Evolutionary conservation across 768 basidiomycete species (phyloP).

Genomic region (Brasilioporus rufonigricans): DNA sequence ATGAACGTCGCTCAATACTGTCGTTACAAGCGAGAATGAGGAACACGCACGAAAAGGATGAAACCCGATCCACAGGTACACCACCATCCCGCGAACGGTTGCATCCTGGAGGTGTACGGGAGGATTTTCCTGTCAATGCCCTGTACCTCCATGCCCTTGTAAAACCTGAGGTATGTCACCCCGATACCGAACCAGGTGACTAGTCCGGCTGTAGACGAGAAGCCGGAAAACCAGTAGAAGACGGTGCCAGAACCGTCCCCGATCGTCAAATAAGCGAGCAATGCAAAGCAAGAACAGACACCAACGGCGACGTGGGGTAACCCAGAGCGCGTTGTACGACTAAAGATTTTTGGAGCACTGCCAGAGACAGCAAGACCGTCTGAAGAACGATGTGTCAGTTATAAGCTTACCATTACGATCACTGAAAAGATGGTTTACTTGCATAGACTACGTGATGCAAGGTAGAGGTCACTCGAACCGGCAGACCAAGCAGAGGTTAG

Average conservation of each 20-base stretch:
- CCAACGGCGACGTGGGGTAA: slow-evolving; percentile 44
- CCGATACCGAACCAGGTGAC: slow-evolving; percentile 46
- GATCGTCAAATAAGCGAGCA: slow-evolving; percentile 43
- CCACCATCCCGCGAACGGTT: slow-evolving; percentile 41
- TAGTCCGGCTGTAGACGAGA: slow-evolving; percentile 40
- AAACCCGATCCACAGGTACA: slow-evolving; percentile 26
- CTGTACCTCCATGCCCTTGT: slow-evolving; percentile 41
- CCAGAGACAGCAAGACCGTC: slow-evolving; percentile 52
- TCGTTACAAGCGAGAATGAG: background rate
- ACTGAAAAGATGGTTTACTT: background rate
- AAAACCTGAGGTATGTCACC: slow-evolving; percentile 47
- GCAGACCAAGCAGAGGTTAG: slow-evolving; percentile 2
- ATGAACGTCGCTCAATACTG: no score
- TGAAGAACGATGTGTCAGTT: slow-evolving; percentile 22
- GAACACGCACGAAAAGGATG: slow-evolving; percentile 35
- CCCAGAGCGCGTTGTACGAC: slow-evolving; percentile 24
- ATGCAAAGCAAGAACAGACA: slow-evolving; percentile 29
- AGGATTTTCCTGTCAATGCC: no score
- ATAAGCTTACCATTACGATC: background rate
- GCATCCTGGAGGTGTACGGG: no score
- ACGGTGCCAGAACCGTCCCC: slow-evolving; percentile 33
- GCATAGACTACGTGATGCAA: slow-evolving; percentile 4
- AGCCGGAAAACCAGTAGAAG: slow-evolving; percentile 41
- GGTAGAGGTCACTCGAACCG: no score
- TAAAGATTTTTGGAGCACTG: slow-evolving; percentile 43